These are phyloP conservation scores for Rubia yunnanensis DNA, from an alignment of 257 asterid genomes.

Conservation along the genomic window DNA sequence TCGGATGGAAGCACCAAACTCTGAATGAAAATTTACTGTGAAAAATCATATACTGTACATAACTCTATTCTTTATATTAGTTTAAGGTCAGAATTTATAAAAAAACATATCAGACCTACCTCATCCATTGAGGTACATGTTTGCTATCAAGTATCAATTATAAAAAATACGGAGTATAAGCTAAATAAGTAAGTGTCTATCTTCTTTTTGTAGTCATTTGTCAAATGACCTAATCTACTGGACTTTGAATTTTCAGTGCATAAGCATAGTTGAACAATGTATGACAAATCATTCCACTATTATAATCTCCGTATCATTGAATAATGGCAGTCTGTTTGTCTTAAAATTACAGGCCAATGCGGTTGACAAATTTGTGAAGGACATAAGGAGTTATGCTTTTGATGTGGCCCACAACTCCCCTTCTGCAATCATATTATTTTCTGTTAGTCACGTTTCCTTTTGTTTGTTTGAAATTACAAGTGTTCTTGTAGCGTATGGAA, in stretches of 20 bases:
- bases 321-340: background rate
- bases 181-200: background rate
- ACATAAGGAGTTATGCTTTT: slow-evolving; percentile 46
- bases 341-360: slow-evolving; percentile 18
- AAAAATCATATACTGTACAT: background rate
- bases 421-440: slow-evolving; percentile 59
- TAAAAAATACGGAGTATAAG: background rate
- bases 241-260: background rate
- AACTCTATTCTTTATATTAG: no score
- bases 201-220: background rate
- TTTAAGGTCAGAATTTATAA: background rate
- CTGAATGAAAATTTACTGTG: background rate
- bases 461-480: background rate
- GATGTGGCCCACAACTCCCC: slow-evolving; percentile 55
- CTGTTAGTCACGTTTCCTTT: slow-evolving; percentile 35
- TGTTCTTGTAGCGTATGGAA: background rate
- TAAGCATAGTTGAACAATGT: background rate
- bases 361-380: slow-evolving; percentile 54
- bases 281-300: background rate
- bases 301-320: background rate
- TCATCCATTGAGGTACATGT: background rate
- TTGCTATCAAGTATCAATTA: background rate
- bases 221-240: background rate
- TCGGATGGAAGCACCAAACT: background rate
- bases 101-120: background rate